Evolutionary conservation across 108 stramenopile species (phyloP).

Genomic region (Fragilariopsis cylindrus): DNA sequence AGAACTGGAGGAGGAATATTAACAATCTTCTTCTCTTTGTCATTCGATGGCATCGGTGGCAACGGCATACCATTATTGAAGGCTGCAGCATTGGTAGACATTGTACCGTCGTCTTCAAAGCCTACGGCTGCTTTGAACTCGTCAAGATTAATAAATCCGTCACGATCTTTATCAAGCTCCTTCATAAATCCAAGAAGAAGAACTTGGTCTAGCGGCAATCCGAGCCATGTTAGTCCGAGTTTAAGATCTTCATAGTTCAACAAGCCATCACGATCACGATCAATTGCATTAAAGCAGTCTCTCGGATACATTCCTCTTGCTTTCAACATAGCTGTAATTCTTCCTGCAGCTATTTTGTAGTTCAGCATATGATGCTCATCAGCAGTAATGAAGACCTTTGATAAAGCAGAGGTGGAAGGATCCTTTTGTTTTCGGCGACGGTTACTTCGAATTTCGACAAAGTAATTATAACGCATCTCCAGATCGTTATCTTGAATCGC

Average conservation of each 20-base stretch:
- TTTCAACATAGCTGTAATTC: constrained; percentile 90
- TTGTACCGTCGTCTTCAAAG: constrained; percentile 80
- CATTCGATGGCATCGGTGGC: constrained; percentile 77
- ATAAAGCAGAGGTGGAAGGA: constrained; percentile 87
- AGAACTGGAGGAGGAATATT: constrained; percentile 90
- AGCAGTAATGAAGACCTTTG: constrained; percentile 92
- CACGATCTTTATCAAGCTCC: constrained; percentile 91
- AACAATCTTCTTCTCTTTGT: constrained; percentile 58
- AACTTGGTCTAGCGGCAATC: constrained; percentile 76
- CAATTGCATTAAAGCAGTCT: constrained; percentile 96
- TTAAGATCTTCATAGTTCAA: constrained; percentile 93
- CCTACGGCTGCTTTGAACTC: constrained; percentile 96
- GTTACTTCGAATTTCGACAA: constrained; percentile 93
- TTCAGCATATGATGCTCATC: constrained; percentile 96
- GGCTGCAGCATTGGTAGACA: constrained; percentile 50
- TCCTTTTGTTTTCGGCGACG: constrained; percentile 92
- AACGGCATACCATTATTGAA: constrained; percentile 77
- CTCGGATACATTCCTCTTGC: constrained; percentile 92
- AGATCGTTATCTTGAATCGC: constrained; percentile 90
- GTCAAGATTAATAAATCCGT: constrained; percentile 92
- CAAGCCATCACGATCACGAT: constrained; percentile 91
- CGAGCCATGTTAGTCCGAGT: constrained; percentile 95
- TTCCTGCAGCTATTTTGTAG: constrained; percentile 90
- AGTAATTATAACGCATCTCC: constrained; percentile 88
- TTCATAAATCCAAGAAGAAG: constrained; percentile 88